Evolutionary conservation across 129 eudicot species (phyloP).

Genomic region (Saussurea involucrata): DNA sequence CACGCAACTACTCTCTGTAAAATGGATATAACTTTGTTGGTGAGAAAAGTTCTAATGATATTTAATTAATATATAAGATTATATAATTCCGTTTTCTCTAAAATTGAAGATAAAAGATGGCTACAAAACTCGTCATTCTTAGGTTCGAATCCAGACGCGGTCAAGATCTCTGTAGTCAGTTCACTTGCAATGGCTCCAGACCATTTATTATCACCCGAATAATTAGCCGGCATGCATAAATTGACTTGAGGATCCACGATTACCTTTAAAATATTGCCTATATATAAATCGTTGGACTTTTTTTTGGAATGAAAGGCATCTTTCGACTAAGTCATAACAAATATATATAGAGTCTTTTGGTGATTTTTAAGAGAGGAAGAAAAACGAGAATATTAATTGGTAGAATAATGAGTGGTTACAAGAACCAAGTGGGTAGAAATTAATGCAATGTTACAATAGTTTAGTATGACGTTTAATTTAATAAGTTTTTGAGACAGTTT

Average conservation of each 20-base stretch:
- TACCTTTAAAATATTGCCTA: background rate
- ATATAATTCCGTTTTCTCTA: background rate
- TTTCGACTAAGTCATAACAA: slow-evolving; percentile 26
- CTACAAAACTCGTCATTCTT: background rate
- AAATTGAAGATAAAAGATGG: background rate
- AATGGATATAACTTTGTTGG: background rate
- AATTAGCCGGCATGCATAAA: background rate
- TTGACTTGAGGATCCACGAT: background rate
- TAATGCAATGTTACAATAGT: background rate
- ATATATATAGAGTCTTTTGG: slow-evolving; percentile 13
- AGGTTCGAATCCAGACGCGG: background rate
- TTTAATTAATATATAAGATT: background rate
- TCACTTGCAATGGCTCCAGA: background rate
- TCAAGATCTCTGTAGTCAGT: background rate
- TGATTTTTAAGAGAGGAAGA: slow-evolving; percentile 16
- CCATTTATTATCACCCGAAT: no score
- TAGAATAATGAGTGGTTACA: slow-evolving; percentile 32
- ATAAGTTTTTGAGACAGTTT: no score
- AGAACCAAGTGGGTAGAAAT: slow-evolving; percentile 18
- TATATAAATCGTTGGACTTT: slow-evolving; percentile 13
- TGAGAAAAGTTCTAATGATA: background rate
- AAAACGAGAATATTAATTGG: slow-evolving; percentile 4
- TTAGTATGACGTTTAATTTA: no score
- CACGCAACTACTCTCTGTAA: background rate
- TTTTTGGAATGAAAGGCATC: slow-evolving; percentile 9